Conservation (phyloP, 1,284 basidiomycete genomes). For the Microbotryomycetes sp. region DNA sequence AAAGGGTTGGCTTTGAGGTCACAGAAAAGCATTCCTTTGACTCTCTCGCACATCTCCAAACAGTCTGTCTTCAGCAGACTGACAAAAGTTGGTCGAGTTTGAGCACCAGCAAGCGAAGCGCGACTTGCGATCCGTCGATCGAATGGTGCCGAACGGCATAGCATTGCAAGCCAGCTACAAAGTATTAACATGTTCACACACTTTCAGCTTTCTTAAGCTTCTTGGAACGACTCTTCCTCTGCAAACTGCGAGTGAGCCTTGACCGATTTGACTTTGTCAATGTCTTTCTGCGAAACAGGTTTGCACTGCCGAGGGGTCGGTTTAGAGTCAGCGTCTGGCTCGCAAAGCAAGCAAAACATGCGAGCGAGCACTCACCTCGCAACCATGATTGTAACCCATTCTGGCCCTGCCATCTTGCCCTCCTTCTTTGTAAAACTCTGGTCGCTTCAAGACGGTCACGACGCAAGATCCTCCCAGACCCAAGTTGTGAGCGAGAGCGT, state of each 20-base stretch:
- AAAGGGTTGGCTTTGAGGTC: no score
- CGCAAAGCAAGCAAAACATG: not conserved
- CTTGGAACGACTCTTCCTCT: not conserved
- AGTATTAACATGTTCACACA: no score
- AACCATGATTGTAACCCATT: constrained; percentile 70
- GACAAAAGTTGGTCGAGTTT: no score
- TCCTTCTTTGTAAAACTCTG: constrained; percentile 59
- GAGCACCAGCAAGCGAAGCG: no score
- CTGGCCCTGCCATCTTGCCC: constrained; percentile 59
- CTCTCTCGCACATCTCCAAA: no score
- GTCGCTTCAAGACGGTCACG: constrained; percentile 62
- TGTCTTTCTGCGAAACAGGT: constrained; percentile 54
- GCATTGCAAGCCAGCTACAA: no score
- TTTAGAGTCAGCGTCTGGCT: not conserved
- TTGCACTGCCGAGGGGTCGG: constrained; percentile 45
- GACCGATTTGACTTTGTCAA: constrained; percentile 66
- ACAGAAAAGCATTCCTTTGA: no score
- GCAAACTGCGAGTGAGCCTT: constrained; percentile 42
- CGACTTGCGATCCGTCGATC: no score
- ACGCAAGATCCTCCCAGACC: constrained; percentile 66
- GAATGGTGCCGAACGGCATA: no score
- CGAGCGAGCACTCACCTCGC: constrained; percentile 28
- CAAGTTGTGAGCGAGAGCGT: constrained; percentile 73
- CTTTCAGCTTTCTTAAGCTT: not conserved
- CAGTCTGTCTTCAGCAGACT: no score